Evolutionary conservation across 352 stramenopile genomes (phyloP).

Genomic region (Phytophthora megakarya): DNA sequence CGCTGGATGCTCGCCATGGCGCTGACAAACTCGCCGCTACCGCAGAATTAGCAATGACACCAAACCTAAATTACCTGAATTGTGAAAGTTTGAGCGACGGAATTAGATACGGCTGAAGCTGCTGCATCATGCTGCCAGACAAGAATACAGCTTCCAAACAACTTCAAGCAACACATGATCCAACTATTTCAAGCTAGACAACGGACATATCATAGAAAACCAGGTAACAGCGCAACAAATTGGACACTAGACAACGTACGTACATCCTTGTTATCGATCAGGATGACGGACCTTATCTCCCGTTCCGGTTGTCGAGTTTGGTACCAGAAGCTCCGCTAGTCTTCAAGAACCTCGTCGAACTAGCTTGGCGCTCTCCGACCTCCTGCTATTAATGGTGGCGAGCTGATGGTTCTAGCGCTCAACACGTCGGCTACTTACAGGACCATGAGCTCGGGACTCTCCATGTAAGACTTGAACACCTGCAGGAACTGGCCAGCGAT

Average conservation of each 20-base stretch:
- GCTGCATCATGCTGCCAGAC: constrained; percentile 1
- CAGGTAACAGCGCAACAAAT: neutral
- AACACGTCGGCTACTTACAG: constrained; percentile 47
- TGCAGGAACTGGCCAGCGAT: constrained; percentile 96
- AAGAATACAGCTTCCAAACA: constrained; percentile 29
- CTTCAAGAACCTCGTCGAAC: constrained; percentile 11
- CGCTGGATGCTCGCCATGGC: constrained; percentile 68
- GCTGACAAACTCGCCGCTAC: constrained; percentile 9
- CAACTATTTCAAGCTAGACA: constrained; percentile 32
- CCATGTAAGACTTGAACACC: constrained; percentile 97
- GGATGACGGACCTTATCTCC: constrained; percentile 17
- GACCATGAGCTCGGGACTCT: constrained; percentile 91
- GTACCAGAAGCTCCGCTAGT: constrained; percentile 6
- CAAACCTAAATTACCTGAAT: neutral
- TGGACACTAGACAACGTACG: constrained; percentile 30
- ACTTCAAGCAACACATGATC: constrained; percentile 27
- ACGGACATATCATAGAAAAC: constrained; percentile 18
- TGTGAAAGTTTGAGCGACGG: constrained; percentile 4
- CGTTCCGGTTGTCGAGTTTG: constrained; percentile 2
- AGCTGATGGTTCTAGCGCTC: constrained; percentile 34
- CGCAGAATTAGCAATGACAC: constrained; percentile 25
- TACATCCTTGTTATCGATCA: constrained; percentile 36
- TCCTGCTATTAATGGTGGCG: constrained; percentile 31
- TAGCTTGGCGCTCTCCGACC: constrained; percentile 24
- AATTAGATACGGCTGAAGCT: constrained; percentile 23